These are phyloP conservation scores for Boletus rubroflammeus DNA, from an alignment of 768 basidiomycete genomes.

Conservation along the genomic window DNA sequence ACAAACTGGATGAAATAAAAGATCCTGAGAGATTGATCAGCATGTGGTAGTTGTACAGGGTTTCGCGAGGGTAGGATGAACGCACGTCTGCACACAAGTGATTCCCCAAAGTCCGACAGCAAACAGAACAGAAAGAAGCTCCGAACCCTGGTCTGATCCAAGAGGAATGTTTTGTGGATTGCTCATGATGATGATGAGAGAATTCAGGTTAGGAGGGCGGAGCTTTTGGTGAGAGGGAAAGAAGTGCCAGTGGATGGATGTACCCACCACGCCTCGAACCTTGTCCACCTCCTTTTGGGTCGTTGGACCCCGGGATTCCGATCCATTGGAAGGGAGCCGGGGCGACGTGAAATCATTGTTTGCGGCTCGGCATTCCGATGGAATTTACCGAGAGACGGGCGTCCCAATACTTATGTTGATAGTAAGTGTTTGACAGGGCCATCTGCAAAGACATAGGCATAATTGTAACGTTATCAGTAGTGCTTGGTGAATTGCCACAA, in stretches of 20 bases:
- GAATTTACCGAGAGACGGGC: not conserved
- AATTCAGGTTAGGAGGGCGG: not conserved
- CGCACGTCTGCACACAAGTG: slow-evolving; percentile 22
- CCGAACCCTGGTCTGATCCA: slow-evolving; percentile 7
- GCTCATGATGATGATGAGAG: not conserved
- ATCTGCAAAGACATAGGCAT: not conserved
- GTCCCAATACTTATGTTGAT: not conserved
- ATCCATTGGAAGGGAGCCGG: not conserved
- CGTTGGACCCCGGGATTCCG: not conserved
- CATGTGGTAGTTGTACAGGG: not conserved
- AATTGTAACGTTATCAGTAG: not conserved
- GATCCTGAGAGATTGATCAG: not conserved
- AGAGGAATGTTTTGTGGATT: not conserved
- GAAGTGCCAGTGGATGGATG: not conserved
- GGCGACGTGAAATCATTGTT: not conserved
- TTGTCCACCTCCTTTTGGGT: not conserved
- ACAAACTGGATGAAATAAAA: slow-evolving; percentile 22
- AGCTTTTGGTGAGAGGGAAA: not conserved
- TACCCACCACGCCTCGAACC: not conserved
- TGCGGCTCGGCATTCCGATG: not conserved
- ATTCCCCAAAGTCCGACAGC: slow-evolving; percentile 24
- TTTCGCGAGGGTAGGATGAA: not conserved
- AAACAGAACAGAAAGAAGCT: slow-evolving; percentile 14
- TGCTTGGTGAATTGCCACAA: not conserved
- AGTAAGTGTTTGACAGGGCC: not conserved